Percentiles rank a stretch among this genome's conserved stretches.
Conservation (phyloP, 164 flowering plant species). For the Pachysandra terminalis region DNA sequence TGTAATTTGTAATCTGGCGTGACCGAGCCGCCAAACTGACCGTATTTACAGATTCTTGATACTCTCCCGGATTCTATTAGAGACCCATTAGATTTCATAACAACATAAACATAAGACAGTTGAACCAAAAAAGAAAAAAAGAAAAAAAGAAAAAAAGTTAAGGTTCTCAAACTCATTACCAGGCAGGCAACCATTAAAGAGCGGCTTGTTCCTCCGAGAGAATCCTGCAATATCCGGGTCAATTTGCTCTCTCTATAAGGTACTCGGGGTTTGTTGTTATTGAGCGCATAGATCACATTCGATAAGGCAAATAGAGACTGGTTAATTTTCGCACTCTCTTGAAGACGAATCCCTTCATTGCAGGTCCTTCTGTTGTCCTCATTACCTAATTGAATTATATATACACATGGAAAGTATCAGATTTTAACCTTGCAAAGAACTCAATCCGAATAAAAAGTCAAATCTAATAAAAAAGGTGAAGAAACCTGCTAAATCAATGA, state of each 20-base stretch:
- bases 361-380: slow-evolving; percentile 86
- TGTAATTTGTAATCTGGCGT: slow-evolving; percentile 59
- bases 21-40: slow-evolving; percentile 88
- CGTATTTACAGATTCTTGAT: slow-evolving; percentile 83
- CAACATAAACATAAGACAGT: background rate
- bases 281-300: slow-evolving; percentile 89
- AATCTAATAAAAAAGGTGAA: background rate
- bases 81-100: background rate
- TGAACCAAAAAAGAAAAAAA: background rate
- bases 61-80: slow-evolving; percentile 80
- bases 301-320: slow-evolving; percentile 91
- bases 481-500: slow-evolving; percentile 92
- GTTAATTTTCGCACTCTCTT: slow-evolving; percentile 89
- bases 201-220: slow-evolving; percentile 83
- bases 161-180: slow-evolving; percentile 38
- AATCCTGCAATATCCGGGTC: slow-evolving; percentile 93
- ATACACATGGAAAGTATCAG: background rate
- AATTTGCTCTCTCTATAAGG: slow-evolving; percentile 94
- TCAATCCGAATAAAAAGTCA: background rate
- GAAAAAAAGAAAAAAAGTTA: background rate
- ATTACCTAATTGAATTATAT: slow-evolving; percentile 50
- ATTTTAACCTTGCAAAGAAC: background rate
- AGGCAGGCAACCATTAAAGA: slow-evolving; percentile 90
- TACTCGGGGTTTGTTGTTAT: slow-evolving; percentile 62
- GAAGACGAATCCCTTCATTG: slow-evolving; percentile 86